Evolutionary conservation across 192 early-diverging fungal species (phyloP), one percentile per base, ranked within the genome.

Genomic region (Umbelopsis vinacea): DNA sequence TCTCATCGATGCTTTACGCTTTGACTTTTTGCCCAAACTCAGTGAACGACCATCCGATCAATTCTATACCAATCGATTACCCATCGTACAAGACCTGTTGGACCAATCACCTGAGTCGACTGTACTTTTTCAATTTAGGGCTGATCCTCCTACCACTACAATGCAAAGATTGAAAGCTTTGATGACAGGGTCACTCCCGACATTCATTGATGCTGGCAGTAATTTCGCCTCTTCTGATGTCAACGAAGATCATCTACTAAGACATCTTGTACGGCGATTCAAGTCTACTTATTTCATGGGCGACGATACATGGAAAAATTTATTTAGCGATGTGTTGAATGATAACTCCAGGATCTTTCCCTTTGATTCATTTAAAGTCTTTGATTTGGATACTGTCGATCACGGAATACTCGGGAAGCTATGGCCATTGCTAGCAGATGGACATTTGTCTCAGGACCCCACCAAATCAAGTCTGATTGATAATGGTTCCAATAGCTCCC

Each of bases 341-440:
- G 86, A 84, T 37, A 73, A 76, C 24, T 77, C 83, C 23, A 82
- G 82, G 14, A 84, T 86, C 4, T 86, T 86, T 48, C 79, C 88
- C 1, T 92, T 89, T 55, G 87, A 89, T 4, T 89, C 87, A 23
- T 84, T 92, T 38, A 84, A 91, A 57, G 94, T 97, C 10, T 91
- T 91, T 81, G 97, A 99, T 78, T 82, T 99, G 67, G 89, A 99
- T 71, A 96, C 94, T 0, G 92, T 99, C 7, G 97, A 99, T 78
- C 89, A 96, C 66, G 92, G 92, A 6, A 89, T 97, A 38, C 71
- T 92, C 6, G 75, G 83, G 14, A 86, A 93, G 63, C 75, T 96
- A 10, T 74, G 70, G 68, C 79, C 79, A 8, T 60, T 81, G 53
- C 47, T 81, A 29, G 46, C 67, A 52, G 24, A 83, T 79, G n/a